Base-by-base conservation (phyloP, 768 basidiomycete species). In the Mycena kentingensis region DNA sequence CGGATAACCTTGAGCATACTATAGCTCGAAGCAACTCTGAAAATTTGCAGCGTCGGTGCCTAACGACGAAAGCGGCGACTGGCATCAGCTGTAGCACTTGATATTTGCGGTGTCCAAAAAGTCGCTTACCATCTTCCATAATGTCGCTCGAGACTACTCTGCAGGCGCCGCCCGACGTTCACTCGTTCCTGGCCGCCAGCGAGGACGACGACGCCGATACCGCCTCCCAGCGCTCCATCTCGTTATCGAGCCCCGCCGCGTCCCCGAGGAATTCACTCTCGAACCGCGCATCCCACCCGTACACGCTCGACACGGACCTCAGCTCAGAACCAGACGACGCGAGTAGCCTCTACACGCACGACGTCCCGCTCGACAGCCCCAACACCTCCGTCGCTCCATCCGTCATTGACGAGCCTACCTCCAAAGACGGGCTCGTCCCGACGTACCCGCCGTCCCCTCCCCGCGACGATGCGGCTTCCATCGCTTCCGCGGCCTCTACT, bases 221-320 rank as follows among this genome's bases (percentile, higher is more conserved):
- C 4, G 88, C 90, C 15, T 90, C 88, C 8, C 86, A 88, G 62
- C 82, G 78, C 34, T 91, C 90, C 1, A 87, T 91, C 45, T 79
- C 88, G 21, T 81, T 91, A 35, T 84, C 83, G 26, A 88, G 88
- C 3, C 79, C 86, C 2, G 67, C 81, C 13, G 66, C 53, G 41
- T 89, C 88, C 6, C 78, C 78, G 5, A 72, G 78, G 35, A 70
- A 73, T 46, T 73, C 71, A 34, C 67, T 69, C 47, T 61, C 71
- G 0, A 74, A 73, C 49, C 77, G 78, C 22, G 70, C 68, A 26
- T 81, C 79, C 0, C 70, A 71, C 16, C 69, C 69, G 1, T 78
- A 76, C 51, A 82, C 79, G 1, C 65, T 78, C 24, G 77, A 80
- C 51, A 82, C 82, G 1, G 81, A 83, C 57, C 67, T 79, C 39